phyloP scores from a whole-genome alignment of 495 filamentous ascomycete genomes.

The Aspergillus asperescens region DNA sequence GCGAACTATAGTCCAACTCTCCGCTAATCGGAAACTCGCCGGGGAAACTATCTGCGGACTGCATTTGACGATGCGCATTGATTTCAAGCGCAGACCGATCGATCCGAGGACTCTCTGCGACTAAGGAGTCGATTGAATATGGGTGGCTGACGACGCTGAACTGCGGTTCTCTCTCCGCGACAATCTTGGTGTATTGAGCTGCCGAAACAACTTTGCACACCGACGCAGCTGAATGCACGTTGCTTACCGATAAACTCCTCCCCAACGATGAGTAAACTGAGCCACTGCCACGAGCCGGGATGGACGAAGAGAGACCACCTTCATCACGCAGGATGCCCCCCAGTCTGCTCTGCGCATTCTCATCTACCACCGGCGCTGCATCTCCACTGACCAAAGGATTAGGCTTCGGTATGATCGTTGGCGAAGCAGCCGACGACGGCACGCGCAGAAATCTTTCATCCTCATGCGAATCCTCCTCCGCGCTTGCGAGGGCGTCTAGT shows the following conservation, averaged over 20 bases:
- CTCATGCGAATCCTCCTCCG: background rate
- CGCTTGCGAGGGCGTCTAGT: background rate
- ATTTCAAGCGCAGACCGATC: slow-evolving; percentile 11
- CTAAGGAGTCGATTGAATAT: slow-evolving; percentile 13
- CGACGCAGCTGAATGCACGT: slow-evolving; percentile 5
- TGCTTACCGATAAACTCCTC: slow-evolving; percentile 14
- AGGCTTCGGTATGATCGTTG: background rate
- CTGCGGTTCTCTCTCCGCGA: slow-evolving; percentile 10
- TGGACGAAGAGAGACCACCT: background rate
- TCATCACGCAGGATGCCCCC: background rate
- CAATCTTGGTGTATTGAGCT: slow-evolving; percentile 12
- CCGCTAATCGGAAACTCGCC: slow-evolving; percentile 36
- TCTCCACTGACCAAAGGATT: background rate
- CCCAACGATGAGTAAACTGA: slow-evolving; percentile 16
- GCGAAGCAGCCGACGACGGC: background rate
- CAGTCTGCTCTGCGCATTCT: background rate
- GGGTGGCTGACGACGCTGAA: slow-evolving; percentile 9
- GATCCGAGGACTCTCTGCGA: background rate
- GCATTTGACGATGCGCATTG: background rate
- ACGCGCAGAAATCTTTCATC: background rate
- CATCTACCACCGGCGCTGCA: background rate
- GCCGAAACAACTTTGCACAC: slow-evolving; percentile 10
- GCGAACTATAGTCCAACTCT: slow-evolving; percentile 22
- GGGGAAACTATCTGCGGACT: slow-evolving; percentile 34
- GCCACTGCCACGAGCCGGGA: slow-evolving; percentile 5